phyloP scores from a whole-genome alignment of 2,329 filamentous ascomycete species.

The Fusarium liriodendri region DNA sequence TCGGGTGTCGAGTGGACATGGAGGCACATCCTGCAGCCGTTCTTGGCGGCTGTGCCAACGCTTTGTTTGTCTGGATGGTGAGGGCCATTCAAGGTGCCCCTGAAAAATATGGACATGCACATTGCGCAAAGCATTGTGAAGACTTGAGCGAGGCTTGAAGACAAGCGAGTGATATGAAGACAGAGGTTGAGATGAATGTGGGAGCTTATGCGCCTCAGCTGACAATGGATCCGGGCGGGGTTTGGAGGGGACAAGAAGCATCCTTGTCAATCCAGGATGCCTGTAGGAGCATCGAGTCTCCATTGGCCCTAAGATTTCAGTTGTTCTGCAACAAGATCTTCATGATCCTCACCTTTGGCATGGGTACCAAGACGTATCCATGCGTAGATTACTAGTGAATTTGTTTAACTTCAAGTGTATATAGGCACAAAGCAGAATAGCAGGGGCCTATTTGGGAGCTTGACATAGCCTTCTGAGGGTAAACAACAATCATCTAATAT shows the following conservation, averaged over 20 bases:
- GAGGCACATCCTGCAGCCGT: slow-evolving; percentile 8
- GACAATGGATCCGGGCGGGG: background rate
- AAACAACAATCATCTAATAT: background rate
- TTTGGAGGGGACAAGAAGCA: background rate
- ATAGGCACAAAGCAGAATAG: background rate
- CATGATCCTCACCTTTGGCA: background rate
- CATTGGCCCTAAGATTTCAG: background rate
- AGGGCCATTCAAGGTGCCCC: background rate
- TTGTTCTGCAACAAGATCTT: background rate
- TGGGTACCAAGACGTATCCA: background rate
- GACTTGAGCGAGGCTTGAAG: background rate
- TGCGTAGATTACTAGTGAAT: background rate
- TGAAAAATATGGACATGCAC: slow-evolving; percentile 9
- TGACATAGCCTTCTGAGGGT: background rate
- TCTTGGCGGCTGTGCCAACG: background rate
- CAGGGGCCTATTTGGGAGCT: background rate
- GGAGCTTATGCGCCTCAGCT: background rate
- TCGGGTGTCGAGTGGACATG: background rate
- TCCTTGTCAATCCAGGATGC: background rate
- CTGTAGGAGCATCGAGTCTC: background rate
- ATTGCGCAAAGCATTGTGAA: slow-evolving; percentile 4
- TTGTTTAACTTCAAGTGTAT: background rate
- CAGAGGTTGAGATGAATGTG: background rate
- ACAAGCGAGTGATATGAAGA: background rate
- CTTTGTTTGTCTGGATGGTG: background rate